Evolutionary conservation across 2,329 filamentous ascomycete species (phyloP), one percentile per base, ranked within the genome.

Genomic region (Aspergillus novoparasiticus): DNA sequence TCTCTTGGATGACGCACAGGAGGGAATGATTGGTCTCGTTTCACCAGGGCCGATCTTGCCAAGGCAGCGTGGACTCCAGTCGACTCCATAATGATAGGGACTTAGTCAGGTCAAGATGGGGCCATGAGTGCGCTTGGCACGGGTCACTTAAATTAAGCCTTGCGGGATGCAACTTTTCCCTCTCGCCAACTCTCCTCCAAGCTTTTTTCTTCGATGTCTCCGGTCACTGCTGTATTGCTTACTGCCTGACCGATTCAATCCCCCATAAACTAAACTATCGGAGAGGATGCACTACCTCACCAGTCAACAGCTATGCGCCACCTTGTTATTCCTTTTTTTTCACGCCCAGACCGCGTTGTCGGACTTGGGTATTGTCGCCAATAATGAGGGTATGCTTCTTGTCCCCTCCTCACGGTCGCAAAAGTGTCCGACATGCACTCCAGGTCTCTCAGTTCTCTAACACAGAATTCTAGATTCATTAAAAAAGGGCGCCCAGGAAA

Each of bases 401-500:
- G 1, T 11, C 30, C 30, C 36, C 48, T 11, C 48, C 28, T 50
- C 46, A 30, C 46, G 46, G 46, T 50, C 46, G 46, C 46, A 12
- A 30, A 50, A 19, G 11, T 4, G 23, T 8, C 23, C 26, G 4
- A 28, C 14, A 10, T 16, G 26, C 26, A 26, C 46, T 30, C 26
- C 26, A 19, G 6, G 5, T 28, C 12, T 23, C 19, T 23, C 8
- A 28, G 14, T 19, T 2, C 19, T 9, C 48, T 51, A 32, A 51
- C 11, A 10, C n/a, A 12, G 9, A 6, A 26, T 26, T 14, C 28
- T 14, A 71, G 76, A 73, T 54, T 80, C 78, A 4, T 78, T 81
- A 69, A 78, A 77, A 58, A 57, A 66, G 36, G 79, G 79, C 14
- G 78, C 79, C 19, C 70, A 70, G 34, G 73, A 72, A 9, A 69